Conservation (phyloP, 1,284 basidiomycete species). For the Bondarzewia mesenterica region DNA sequence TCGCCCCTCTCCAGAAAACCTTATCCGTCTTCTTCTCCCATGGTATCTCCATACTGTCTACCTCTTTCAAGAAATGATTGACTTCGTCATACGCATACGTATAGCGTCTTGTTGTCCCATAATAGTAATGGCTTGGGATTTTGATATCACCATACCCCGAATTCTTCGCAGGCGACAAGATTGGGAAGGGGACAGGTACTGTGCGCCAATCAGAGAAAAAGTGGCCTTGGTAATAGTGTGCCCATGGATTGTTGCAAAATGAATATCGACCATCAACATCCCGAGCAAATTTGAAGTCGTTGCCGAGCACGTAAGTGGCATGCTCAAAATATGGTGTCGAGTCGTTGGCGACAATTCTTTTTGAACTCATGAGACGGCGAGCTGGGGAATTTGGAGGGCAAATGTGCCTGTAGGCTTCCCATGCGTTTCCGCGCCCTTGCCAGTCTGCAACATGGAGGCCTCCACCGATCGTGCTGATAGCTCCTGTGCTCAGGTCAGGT, state of each 20-base stretch:
- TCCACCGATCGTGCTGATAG: constrained; percentile 53
- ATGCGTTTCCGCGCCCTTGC: constrained; percentile 76
- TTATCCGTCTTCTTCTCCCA: constrained; percentile 72
- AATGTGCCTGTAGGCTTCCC: constrained; percentile 88
- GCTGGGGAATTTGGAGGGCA: constrained; percentile 77
- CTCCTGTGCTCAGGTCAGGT: constrained; percentile 30
- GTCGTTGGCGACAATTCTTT: constrained; percentile 37
- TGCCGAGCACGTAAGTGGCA: constrained; percentile 23
- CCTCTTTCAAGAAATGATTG: constrained; percentile 58
- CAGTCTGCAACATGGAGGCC: constrained; percentile 78
- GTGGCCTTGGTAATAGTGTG: constrained; percentile 82
- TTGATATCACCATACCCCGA: constrained; percentile 82
- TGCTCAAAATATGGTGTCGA: constrained; percentile 16
- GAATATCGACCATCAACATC: constrained; percentile 59
- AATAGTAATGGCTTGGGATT: constrained; percentile 93
- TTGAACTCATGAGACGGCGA: constrained; percentile 73
- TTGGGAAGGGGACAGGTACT: constrained; percentile 77
- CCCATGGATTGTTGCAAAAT: constrained; percentile 77
- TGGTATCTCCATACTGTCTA: constrained; percentile 76
- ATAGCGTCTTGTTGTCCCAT: constrained; percentile 72
- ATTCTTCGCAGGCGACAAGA: constrained; percentile 85
- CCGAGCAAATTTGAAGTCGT: constrained; percentile 55
- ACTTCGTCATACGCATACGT: constrained; percentile 87
- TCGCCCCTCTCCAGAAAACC: constrained; percentile 85
- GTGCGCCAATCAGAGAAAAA: constrained; percentile 95